A percentile compares a stretch with the other conserved stretches of the same genome.
These are phyloP conservation scores for Heracleum sosnowskyi DNA, from an alignment of 129 eudicot species.

Conservation along the genomic window DNA sequence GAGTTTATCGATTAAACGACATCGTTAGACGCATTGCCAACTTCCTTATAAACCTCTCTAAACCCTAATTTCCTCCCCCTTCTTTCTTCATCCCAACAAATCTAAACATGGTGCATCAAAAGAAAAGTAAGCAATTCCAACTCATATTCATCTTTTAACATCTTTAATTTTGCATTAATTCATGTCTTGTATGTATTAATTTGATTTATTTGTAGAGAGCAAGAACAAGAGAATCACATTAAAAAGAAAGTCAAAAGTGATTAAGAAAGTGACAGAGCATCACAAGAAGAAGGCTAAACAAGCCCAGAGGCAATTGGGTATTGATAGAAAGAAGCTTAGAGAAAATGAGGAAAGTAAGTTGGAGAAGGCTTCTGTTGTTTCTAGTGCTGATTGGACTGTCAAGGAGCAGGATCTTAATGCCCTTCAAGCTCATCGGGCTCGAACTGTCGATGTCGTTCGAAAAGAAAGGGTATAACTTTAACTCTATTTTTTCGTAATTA, in stretches of 20 bases:
- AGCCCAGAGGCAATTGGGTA: constrained; percentile 64
- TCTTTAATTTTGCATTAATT: neutral
- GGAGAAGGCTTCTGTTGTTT: constrained; percentile 52
- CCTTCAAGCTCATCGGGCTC: constrained; percentile 51
- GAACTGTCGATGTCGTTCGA: constrained; percentile 53
- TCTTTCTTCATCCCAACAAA: neutral
- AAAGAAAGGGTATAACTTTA: constrained; percentile 56
- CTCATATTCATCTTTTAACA: neutral
- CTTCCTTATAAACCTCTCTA: neutral
- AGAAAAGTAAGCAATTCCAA: neutral
- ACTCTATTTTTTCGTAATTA: too few relatives aligned
- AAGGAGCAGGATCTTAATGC: constrained; percentile 76
- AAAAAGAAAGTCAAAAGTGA: constrained; percentile 67
- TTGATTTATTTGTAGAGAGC: constrained; percentile 49
- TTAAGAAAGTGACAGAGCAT: constrained; percentile 70
- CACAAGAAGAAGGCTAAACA: constrained; percentile 82
- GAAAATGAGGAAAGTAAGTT: constrained; percentile 14
- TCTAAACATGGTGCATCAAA: neutral
- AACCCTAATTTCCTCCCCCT: neutral
- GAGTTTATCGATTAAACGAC: neutral
- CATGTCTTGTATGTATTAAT: neutral
- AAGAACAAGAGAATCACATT: constrained; percentile 81
- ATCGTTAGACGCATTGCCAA: neutral
- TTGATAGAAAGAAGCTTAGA: constrained; percentile 36
- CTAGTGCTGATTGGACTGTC: constrained; percentile 60